A percentile compares a stretch with the other conserved stretches of the same genome.
phyloP scores from a whole-genome alignment of 2,329 filamentous ascomycete species.

The Elsinoe batatas region DNA sequence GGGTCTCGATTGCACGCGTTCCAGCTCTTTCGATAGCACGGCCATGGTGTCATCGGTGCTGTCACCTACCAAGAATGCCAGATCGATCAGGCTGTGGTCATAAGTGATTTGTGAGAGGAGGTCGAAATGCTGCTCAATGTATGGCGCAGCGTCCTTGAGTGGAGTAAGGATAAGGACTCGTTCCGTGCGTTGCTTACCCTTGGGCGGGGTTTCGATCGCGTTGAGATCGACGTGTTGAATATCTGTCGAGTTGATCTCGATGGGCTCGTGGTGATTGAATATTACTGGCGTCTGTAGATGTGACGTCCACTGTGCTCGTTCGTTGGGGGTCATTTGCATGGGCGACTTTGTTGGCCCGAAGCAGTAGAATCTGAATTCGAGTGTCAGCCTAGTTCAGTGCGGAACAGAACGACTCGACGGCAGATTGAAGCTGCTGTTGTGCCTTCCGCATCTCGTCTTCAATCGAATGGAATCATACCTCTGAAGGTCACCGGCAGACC shows the following conservation, averaged over 20 bases:
- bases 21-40: slow-evolving; percentile 73
- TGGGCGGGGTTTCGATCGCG: slow-evolving; percentile 65
- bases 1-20: slow-evolving; percentile 68
- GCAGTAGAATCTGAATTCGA: slow-evolving; percentile 76
- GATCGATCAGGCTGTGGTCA: slow-evolving; percentile 87
- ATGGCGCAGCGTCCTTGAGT: slow-evolving; percentile 74
- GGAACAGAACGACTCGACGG: background rate
- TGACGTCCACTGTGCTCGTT: slow-evolving; percentile 78
- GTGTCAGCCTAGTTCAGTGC: slow-evolving; percentile 8
- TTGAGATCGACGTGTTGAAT: slow-evolving; percentile 82
- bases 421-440: too few species aligned
- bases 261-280: slow-evolving; percentile 87
- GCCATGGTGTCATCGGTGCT: slow-evolving; percentile 84
- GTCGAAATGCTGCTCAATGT: slow-evolving; percentile 85
- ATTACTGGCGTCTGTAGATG: slow-evolving; percentile 87
- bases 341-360: slow-evolving; percentile 93
- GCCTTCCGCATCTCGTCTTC: background rate
- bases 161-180: slow-evolving; percentile 86
- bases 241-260: slow-evolving; percentile 70
- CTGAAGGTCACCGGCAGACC: slow-evolving; percentile 78
- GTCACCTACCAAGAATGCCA: slow-evolving; percentile 90
- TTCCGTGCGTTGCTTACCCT: slow-evolving; percentile 72
- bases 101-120: slow-evolving; percentile 83
- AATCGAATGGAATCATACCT: slow-evolving; percentile 49
- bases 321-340: slow-evolving; percentile 88